Percentiles rank a stretch among this genome's conserved stretches.
Evolutionary conservation across 2,329 filamentous ascomycete genomes (phyloP).

Genomic region (Hypoxylon rubiginosum): DNA sequence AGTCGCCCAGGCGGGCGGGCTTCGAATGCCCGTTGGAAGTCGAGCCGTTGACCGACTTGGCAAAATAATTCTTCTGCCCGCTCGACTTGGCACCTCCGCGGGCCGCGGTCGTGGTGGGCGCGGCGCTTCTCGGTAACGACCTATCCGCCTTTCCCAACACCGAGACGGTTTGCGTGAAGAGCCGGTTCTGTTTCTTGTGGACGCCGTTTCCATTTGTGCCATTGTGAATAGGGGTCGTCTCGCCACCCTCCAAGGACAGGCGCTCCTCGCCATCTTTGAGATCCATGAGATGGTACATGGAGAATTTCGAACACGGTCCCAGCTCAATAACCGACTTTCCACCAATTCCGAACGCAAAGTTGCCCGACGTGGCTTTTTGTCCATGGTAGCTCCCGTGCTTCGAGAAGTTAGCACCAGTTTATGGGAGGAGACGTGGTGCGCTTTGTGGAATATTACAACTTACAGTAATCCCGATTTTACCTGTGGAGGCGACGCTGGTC

Average conservation of each 20-base stretch:
- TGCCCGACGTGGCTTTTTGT: conserved; percentile 66
- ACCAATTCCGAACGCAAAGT: conserved; percentile 62
- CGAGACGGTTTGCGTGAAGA: conserved; percentile 37
- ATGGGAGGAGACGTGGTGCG: background rate
- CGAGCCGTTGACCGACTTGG: conserved; percentile 11
- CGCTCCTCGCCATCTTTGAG: conserved; percentile 50
- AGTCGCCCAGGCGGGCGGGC: conserved; percentile 46
- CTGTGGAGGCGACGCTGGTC: conserved; percentile 57
- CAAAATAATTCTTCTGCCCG: background rate
- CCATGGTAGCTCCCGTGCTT: conserved; percentile 62
- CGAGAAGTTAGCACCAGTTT: conserved; percentile 7
- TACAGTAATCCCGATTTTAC: conserved; percentile 56
- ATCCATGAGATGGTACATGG: conserved; percentile 64
- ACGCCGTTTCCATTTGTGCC: conserved; percentile 24
- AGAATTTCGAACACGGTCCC: conserved; percentile 60
- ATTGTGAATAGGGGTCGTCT: conserved; percentile 6
- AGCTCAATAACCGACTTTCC: conserved; percentile 54
- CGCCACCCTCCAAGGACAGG: conserved; percentile 1
- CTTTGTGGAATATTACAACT: conserved; percentile 11
- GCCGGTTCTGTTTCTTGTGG: conserved; percentile 12
- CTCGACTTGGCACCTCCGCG: conserved; percentile 10
- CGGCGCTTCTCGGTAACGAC: background rate
- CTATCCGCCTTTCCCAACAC: conserved; percentile 29
- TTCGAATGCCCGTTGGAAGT: conserved; percentile 17
- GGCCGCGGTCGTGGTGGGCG: background rate